Evolutionary conservation across 2,329 filamentous ascomycete species (phyloP), one percentile per base, ranked within the genome.

Genomic region (Epichloe aotearoae): DNA sequence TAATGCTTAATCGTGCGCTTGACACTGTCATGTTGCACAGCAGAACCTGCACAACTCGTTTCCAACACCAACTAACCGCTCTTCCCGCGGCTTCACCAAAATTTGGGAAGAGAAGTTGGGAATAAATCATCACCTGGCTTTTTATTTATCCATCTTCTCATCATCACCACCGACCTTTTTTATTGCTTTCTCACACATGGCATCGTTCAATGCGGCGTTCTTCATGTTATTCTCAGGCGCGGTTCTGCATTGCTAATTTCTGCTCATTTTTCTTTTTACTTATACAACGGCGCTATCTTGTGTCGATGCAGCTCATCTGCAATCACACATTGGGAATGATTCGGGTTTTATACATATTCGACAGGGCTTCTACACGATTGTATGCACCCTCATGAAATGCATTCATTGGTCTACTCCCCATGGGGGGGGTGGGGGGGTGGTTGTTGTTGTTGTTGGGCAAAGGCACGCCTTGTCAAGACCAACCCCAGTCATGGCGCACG

Each of bases 331-430:
- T 17, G 12, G 42, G 26, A 26, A 40, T 8, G 12, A n/a, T 26
- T 19, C 5, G 47, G 40, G 33, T 30, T 12, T 12, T 23, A 44
- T 23, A 47, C 44, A 33, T 33, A 26, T 36, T 47, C 33, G 50
- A 39, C 44, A 40, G 38, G 47, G 47, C 39, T 33, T 40, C 20
- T 50, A 53, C 47, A 47, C 39, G 51, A 37, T 50, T 45, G 20
- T 37, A 26, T 20, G 51, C 51, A 39, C 47, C 40, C 47, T 50
- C 38, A 57, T 26, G 30, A 47, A 11, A 20, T 20, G 26, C 38
- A 12, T 33, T 44, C 12, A 42, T 23, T 11, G n/a, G 40, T 17
- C 6, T 3, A 23, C 19, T 20, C 14, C 11, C 40, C 42, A 10
- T 30, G 4, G 26, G 26, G 26, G 26, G 26, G 19, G 19, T 19